phyloP scores from a whole-genome alignment of 352 stramenopile genomes.

The Blastocystis sp. region DNA sequence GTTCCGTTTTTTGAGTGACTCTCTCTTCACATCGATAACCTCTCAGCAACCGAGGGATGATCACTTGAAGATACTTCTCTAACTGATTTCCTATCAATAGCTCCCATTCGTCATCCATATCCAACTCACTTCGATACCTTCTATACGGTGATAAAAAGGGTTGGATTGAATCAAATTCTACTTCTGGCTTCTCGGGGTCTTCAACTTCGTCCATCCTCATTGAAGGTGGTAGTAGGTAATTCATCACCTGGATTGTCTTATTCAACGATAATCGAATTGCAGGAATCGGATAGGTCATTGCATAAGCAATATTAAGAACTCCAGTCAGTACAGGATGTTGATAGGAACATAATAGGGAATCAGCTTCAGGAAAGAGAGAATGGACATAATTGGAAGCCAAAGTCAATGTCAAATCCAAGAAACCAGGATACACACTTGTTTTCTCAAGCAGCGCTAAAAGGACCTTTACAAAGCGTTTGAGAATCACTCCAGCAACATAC shows the following conservation, averaged over 20 bases:
- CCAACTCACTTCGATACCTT: not conserved
- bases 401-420: not conserved
- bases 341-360: not conserved
- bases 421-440: not conserved
- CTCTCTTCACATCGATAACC: too few relatives aligned
- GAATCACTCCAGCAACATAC: not conserved
- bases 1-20: too few relatives aligned
- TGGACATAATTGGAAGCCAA: not conserved
- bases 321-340: not conserved
- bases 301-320: not conserved
- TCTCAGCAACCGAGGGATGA: not conserved
- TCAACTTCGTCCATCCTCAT: not conserved
- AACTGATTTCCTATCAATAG: not conserved
- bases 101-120: not conserved
- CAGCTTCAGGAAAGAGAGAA: not conserved
- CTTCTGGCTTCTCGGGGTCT: not conserved
- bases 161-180: not conserved
- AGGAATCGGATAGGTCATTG: not conserved
- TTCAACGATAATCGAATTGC: not conserved
- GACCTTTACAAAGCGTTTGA: not conserved
- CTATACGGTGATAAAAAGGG: not conserved
- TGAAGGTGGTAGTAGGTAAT: not conserved
- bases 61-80: not conserved
- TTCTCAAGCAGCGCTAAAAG: not conserved
- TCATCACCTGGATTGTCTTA: not conserved